These are phyloP conservation scores for Macadamia integrifolia DNA, from an alignment of 164 flowering plant species.

Conservation along the genomic window DNA sequence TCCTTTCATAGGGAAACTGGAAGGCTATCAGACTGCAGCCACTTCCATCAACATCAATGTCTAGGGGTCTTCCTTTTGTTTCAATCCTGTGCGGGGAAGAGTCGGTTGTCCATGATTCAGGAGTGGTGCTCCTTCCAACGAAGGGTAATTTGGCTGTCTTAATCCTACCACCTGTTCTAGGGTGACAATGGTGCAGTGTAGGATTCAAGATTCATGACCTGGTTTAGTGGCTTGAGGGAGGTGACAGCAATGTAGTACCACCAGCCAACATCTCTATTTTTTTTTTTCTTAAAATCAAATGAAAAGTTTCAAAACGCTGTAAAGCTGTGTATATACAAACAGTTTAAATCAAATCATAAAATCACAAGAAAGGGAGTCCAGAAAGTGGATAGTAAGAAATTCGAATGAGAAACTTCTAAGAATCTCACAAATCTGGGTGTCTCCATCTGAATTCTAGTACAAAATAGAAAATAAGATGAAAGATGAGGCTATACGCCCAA, in stretches of 20 bases:
- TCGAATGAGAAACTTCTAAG: constrained; percentile 9
- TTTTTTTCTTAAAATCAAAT: constrained; percentile 11
- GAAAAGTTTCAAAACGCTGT: background rate
- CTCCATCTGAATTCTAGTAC: constrained; percentile 17
- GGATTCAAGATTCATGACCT: too few species aligned
- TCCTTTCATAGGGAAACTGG: constrained; percentile 35
- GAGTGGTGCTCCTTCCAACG: too few species aligned
- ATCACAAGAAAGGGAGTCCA: constrained; percentile 46
- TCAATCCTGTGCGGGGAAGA: too few species aligned
- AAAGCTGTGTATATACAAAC: constrained; percentile 32
- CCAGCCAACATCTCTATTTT: constrained; percentile 92
- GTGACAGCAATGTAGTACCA: constrained; percentile 83
- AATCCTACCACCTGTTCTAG: too few species aligned
- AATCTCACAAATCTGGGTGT: constrained; percentile 16
- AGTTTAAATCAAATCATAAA: constrained; percentile 3
- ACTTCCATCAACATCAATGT: too few species aligned
- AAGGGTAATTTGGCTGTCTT: too few species aligned
- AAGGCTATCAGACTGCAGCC: constrained; percentile 21
- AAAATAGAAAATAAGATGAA: background rate
- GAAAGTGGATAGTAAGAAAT: constrained; percentile 12
- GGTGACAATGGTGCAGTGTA: too few species aligned
- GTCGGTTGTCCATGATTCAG: too few species aligned
- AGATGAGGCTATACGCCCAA: too few species aligned
- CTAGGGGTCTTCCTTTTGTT: too few species aligned
- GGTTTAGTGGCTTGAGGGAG: constrained; percentile 6